These are phyloP conservation scores for Arxiozyma telluris DNA, from an alignment of 1,139 yeast genomes.

Conservation along the genomic window DNA sequence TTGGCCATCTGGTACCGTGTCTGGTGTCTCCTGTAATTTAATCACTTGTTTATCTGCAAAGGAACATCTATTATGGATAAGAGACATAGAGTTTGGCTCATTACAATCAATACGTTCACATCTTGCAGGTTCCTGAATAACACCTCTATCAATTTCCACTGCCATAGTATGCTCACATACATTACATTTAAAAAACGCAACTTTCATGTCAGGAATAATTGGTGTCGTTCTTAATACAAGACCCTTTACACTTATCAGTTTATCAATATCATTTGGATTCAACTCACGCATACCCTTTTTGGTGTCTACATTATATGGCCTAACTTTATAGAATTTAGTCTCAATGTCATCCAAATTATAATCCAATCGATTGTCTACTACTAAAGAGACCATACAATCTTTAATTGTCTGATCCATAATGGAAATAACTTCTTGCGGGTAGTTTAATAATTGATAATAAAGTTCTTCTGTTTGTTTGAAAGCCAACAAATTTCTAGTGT, in stretches of 20 bases:
- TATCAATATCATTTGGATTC: slow-evolving; percentile 93
- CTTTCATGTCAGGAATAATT: slow-evolving; percentile 95
- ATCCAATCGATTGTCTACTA: slow-evolving; percentile 46
- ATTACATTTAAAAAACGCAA: slow-evolving; percentile 89
- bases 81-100: slow-evolving; percentile 80
- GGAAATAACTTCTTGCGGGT: slow-evolving; percentile 95
- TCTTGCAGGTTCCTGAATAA: slow-evolving; percentile 82
- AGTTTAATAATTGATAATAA: slow-evolving; percentile 76
- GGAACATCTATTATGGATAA: slow-evolving; percentile 83
- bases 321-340: slow-evolving; percentile 70
- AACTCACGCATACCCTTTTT: slow-evolving; percentile 85
- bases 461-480: slow-evolving; percentile 70
- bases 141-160: slow-evolving; percentile 90
- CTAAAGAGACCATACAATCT: slow-evolving; percentile 77
- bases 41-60: slow-evolving; percentile 94
- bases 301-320: slow-evolving; percentile 72
- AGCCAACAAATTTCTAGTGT: slow-evolving; percentile 68
- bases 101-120: slow-evolving; percentile 87
- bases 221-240: slow-evolving; percentile 82
- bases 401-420: slow-evolving; percentile 95
- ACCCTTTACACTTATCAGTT: slow-evolving; percentile 85
- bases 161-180: slow-evolving; percentile 91
- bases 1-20: slow-evolving; percentile 96
- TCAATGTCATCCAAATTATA: slow-evolving; percentile 50
- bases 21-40: slow-evolving; percentile 94